Evolutionary conservation across 163 green algal species (phyloP), one percentile per base, ranked within the genome.

Genomic region (Dunaliella salina): DNA sequence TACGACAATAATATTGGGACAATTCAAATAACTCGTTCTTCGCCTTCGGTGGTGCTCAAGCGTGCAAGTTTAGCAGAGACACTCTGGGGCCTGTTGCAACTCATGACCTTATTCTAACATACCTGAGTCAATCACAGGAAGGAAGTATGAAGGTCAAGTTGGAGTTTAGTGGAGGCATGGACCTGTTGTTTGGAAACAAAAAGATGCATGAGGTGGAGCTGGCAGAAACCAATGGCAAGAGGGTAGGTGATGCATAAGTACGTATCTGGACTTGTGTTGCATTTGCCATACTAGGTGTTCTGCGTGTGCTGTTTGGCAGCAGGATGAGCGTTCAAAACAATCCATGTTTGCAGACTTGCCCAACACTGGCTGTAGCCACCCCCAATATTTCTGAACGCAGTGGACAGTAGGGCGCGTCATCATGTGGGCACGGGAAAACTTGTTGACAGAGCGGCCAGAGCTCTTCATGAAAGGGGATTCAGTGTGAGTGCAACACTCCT

Each of bases 401-500:
- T 86, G 71, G 33, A 96, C 91, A 29, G 85, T 96, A 17, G 82
- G 63, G 29, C 84, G 95, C 24, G 84, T 96, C 25, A 90, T 98
- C 35, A 33, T 87, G 0, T 98, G 94, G 93, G 85, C 92, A 24
- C 84, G 94, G 22, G 93, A 97, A 82, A 90, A 96, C 80, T 83
- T 98, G 35, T 89, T 98, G 12, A 93, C 87, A 13, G 95, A 97
- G 85, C 89, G 95, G 40, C 94, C 95, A 25, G 95, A 98, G 86
- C 93, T 98, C 0, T 98, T 98, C 80, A 94, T 98, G 87, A 97
- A 98, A 83, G 95, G 92, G 26, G 88, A 94, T 72, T 93, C 89
- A 34, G 94, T 98, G 95, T 98, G 86, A 90, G 95, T 87, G 18
- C 4, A 4, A 50, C 1, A 12, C 67, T 11, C 5, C 29, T 11